Base-by-base conservation (phyloP, 495 filamentous ascomycete species). In the Ramalina peruviana region DNA sequence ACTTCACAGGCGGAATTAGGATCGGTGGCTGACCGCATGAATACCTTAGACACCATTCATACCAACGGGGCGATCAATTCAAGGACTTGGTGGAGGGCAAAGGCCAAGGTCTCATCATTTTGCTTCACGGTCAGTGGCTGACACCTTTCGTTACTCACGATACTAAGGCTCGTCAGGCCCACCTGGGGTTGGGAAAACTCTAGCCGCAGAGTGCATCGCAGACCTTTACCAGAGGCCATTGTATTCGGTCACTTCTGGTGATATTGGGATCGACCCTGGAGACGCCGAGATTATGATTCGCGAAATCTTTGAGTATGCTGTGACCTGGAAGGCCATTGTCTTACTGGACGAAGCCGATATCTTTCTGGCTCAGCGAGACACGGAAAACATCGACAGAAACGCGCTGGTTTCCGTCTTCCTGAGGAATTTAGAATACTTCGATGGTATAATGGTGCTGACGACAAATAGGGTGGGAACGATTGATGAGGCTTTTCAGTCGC, bases 331-430 rank as follows among this genome's bases (percentile, higher is more conserved):
- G n/a, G 60, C 65, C 12, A 63, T 73, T 23, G 58, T 75, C 0
- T 62, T 77, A 0, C 67, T 84, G 3, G 80, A 83, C 45, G 80
- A 84, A 59, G 77, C 75, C 41, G 80, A 84, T 42, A 75, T 82
- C 19, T 81, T 81, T 65, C 65, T 82, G 27, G 75, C 79, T 61
- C 58, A 67, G 45, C 63, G 72, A 0, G 59, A 44, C 1, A 36
- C 54, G 0, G 46, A 63, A 21, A 72, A 77, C 37, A 65, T 80
- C 3, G 60, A 67, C 45, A 63, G 74, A 27, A 79, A 78, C 59
- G 64, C 65, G 40, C 64, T 79, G 1, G 75, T 80, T 2, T 69
- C 72, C 1, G 42, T 55, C 33, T 36, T 57, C 17, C 46, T 57
- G 17, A 17, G 47, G 19, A 16, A 37, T 33, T 40, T 57, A 12